Percentiles rank a stretch among this genome's conserved stretches.
phyloP scores from a whole-genome alignment of 345 rosid species.

The Kandelia obovata region DNA sequence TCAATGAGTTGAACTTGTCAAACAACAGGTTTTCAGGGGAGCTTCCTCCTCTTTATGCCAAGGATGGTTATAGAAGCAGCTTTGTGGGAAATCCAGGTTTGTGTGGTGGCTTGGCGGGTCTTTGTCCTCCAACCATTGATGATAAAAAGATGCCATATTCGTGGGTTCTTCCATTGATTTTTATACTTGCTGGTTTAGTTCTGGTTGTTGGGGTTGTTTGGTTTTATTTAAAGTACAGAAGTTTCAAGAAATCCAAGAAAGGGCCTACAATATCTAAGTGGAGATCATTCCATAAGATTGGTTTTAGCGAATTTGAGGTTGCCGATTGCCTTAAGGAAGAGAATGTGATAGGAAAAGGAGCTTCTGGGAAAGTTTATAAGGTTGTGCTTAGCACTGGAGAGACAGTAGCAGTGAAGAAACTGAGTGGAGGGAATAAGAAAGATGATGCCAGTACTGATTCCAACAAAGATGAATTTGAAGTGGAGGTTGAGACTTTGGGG shows the following conservation, averaged over 20 bases:
- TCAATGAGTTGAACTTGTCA: conserved; percentile 72
- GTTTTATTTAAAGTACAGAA: conserved; percentile 53
- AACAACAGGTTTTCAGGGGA: conserved; percentile 62
- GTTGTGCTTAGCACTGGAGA: conserved; percentile 62
- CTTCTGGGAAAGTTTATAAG: conserved; percentile 81
- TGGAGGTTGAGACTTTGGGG: conserved; percentile 79
- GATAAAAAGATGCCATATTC: conserved; percentile 33
- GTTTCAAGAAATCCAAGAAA: conserved; percentile 42
- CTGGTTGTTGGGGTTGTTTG: conserved; percentile 55
- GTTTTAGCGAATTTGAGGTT: conserved; percentile 68
- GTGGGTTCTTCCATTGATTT: conserved; percentile 65
- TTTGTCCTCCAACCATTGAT: conserved; percentile 40
- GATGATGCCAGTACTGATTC: conserved; percentile 28
- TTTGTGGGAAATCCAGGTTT: conserved; percentile 76
- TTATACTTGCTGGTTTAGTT: conserved; percentile 48
- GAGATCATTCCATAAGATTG: conserved; percentile 84
- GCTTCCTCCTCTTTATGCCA: conserved; percentile 61
- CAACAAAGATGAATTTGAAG: conserved; percentile 51
- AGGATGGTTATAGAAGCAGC: conserved; percentile 44
- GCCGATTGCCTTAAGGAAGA: conserved; percentile 53
- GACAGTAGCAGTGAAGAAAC: conserved; percentile 83
- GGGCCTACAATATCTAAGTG: conserved; percentile 48
- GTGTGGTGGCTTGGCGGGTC: conserved; percentile 56
- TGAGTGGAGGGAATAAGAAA: conserved; percentile 38
- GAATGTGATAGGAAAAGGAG: conserved; percentile 76